Conservation (phyloP, 352 stramenopile genomes). For the Elongisporangium prolatum region DNA sequence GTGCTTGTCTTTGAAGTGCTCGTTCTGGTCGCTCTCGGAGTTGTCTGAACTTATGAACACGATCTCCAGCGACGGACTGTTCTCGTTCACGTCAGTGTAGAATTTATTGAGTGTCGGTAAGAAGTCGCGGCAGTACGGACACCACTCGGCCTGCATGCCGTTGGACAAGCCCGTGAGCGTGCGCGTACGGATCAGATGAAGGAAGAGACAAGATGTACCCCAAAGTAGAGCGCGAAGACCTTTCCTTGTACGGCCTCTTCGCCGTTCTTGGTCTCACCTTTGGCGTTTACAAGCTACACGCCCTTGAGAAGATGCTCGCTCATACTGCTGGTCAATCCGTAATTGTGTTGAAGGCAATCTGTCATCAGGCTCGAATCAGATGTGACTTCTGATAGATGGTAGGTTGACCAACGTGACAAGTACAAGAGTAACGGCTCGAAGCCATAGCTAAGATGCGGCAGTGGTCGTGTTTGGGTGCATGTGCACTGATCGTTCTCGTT, state of each 20-base stretch:
- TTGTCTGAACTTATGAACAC: slow-evolving; percentile 78
- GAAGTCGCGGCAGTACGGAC: slow-evolving; percentile 76
- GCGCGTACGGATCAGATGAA: background rate
- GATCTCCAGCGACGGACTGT: slow-evolving; percentile 46
- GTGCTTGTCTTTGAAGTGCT: slow-evolving; percentile 70
- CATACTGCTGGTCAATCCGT: slow-evolving; percentile 18
- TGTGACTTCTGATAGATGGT: background rate
- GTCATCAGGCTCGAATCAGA: background rate
- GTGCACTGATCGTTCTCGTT: too few relatives aligned
- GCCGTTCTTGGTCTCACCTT: slow-evolving; percentile 34
- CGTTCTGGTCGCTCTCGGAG: slow-evolving; percentile 45
- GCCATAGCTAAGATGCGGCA: too few relatives aligned
- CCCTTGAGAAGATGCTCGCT: slow-evolving; percentile 39
- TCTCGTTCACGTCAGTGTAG: slow-evolving; percentile 44
- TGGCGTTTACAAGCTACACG: slow-evolving; percentile 51
- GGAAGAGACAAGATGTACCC: slow-evolving; percentile 20
- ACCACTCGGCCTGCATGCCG: slow-evolving; percentile 68
- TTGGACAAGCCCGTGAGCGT: background rate
- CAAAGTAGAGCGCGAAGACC: slow-evolving; percentile 73
- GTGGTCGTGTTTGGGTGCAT: too few relatives aligned
- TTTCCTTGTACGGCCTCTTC: slow-evolving; percentile 46
- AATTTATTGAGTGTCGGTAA: slow-evolving; percentile 73
- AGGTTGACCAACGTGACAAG: too few relatives aligned
- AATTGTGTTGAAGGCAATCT: background rate
- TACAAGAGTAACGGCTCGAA: too few relatives aligned